Base-by-base conservation (phyloP, 805 yeast genomes). In the Diddensiella caesifluorescens region DNA sequence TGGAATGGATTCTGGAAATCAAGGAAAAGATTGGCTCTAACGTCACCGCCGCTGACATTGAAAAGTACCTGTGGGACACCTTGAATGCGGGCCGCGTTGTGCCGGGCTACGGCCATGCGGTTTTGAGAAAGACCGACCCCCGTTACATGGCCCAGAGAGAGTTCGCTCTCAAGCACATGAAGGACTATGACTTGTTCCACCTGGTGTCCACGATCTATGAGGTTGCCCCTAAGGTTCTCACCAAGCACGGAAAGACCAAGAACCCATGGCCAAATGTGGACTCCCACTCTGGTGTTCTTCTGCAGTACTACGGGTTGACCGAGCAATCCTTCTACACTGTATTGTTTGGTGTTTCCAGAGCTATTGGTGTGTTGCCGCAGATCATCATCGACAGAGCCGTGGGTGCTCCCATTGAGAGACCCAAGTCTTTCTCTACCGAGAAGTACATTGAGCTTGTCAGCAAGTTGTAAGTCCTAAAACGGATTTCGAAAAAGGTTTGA, bases 241-340 rank as follows among this genome's bases (percentile, higher is more conserved):
- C 83, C 55, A 72, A 80, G 69, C 90, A 83, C 66, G 92, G 90
- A 65, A 84, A 84, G 77, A 83, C 90, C 61, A 83, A 83, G 77
- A 83, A 83, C 77, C 92, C 92, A 69, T 83, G 88, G 88, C 92
- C 94, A 68, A 83, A 83, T 63, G 94, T 83, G 52, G 94, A 83
- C 69, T 81, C 92, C 41, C 87, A 81, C 69, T 82, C 90, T 38
- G 94, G 94, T 69, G 87, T 83, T 49, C 68, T 84, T 55, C 73
- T 83, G 66, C 89, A 83, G 68, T 80, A 84, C 75, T 83, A 83
- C 70, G 94, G 94, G 56, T 69, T 83, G 61, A 80, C 82, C 43
- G 87, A 83, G 72, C 79, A 78, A 57, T 75, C 84, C 33, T 84
- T 80, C 80, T 83, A 83, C 76, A 84, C 92, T 41, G 94, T 83